These are phyloP conservation scores for Stipa capillata DNA, from an alignment of 176 grass and related monocot genomes.

Conservation along the genomic window DNA sequence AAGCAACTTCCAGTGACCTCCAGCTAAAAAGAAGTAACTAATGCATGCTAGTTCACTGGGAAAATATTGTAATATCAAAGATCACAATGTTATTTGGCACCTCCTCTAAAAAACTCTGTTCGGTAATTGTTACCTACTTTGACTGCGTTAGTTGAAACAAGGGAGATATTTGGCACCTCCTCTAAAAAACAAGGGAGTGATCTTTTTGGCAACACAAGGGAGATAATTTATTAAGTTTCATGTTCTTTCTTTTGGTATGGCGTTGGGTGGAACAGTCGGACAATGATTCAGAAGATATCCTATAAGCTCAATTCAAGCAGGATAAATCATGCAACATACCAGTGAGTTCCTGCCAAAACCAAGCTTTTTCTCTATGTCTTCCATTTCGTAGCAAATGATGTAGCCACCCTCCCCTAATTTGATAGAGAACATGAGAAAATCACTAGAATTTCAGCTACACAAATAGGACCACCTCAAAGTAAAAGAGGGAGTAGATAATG, in stretches of 20 bases:
- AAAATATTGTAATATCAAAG: not conserved
- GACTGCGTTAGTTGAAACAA: not conserved
- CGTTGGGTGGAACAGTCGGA: not conserved
- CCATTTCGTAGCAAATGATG: conserved; percentile 87
- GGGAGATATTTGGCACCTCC: not conserved
- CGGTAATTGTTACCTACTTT: not conserved
- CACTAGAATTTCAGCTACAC: not conserved
- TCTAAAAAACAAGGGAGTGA: not conserved
- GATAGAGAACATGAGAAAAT: conserved; percentile 25
- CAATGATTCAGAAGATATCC: not conserved
- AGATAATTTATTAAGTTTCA: not conserved
- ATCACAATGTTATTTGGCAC: not conserved
- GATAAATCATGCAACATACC: conserved; percentile 35
- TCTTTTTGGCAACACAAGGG: not conserved
- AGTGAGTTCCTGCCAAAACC: conserved; percentile 90
- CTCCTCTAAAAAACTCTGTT: not conserved
- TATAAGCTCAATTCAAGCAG: conserved; percentile 2
- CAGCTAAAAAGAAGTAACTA: not conserved
- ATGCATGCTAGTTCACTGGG: not conserved
- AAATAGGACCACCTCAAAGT: conserved; percentile 16
- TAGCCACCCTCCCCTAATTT: conserved; percentile 66
- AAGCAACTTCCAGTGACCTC: not conserved
- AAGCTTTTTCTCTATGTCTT: conserved; percentile 82
- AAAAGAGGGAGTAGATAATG: not conserved
- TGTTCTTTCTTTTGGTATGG: not conserved